These are phyloP conservation scores for Leccinum variicolor DNA, from an alignment of 768 basidiomycete genomes.

Conservation along the genomic window DNA sequence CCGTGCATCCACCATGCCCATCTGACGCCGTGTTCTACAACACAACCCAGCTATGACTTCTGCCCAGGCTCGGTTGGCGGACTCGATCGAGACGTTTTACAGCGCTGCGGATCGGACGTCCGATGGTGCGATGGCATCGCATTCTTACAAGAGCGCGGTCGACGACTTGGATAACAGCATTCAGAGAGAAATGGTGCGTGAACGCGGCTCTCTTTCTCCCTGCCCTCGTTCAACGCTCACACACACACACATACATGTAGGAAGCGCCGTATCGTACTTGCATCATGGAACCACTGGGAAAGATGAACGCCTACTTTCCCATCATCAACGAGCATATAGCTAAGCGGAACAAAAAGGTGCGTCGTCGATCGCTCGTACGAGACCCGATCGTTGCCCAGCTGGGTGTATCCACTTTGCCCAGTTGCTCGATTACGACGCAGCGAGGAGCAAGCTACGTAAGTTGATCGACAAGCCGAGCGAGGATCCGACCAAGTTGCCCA, in stretches of 20 bases:
- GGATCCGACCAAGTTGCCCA: conserved; percentile 87
- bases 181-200: conserved; percentile 75
- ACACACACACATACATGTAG: conserved; percentile 39
- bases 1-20: background rate
- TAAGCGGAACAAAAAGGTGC: conserved; percentile 96
- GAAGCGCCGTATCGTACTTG: conserved; percentile 94
- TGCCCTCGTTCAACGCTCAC: background rate
- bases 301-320: conserved; percentile 95
- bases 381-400: background rate
- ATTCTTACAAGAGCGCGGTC: conserved; percentile 93
- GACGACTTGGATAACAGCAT: conserved; percentile 90
- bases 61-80: conserved; percentile 89
- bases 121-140: conserved; percentile 94
- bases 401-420: conserved; percentile 28
- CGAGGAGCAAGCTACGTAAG: conserved; percentile 87
- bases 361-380: background rate
- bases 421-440: conserved; percentile 95
- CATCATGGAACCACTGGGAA: conserved; percentile 92
- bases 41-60: conserved; percentile 69
- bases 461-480: conserved; percentile 89
- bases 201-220: background rate
- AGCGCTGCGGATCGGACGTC: conserved; percentile 77
- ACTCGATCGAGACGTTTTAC: conserved; percentile 93
- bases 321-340: conserved; percentile 89
- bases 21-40: background rate